phyloP scores from a whole-genome alignment of 1,284 basidiomycete species.

The Heimioporus retisporus region DNA sequence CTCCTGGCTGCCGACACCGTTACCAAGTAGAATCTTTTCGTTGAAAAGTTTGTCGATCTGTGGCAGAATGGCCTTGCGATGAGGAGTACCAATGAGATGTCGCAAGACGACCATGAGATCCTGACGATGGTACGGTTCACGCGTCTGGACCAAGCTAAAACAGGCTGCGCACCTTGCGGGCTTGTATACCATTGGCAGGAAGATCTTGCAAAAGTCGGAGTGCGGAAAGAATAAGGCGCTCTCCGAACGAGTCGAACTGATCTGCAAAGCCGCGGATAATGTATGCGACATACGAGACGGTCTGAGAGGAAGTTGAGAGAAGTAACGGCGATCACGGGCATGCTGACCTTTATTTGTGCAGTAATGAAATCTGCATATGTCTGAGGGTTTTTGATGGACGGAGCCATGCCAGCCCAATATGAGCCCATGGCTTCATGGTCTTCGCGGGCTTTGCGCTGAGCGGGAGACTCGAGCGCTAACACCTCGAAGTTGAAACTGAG shows the following conservation, averaged over 20 bases:
- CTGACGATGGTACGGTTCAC: slow-evolving; percentile 50
- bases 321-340: not conserved
- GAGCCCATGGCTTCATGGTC: slow-evolving; percentile 81
- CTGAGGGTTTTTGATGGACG: slow-evolving; percentile 79
- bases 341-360: slow-evolving; percentile 90
- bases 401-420: slow-evolving; percentile 90
- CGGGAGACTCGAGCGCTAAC: slow-evolving; percentile 85
- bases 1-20: slow-evolving; percentile 85
- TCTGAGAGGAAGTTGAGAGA: slow-evolving; percentile 55
- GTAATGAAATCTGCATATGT: slow-evolving; percentile 92
- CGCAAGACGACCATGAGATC: slow-evolving; percentile 96
- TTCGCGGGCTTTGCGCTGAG: slow-evolving; percentile 87
- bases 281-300: slow-evolving; percentile 95
- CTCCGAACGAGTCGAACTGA: slow-evolving; percentile 83
- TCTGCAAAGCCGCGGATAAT: slow-evolving; percentile 82
- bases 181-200: slow-evolving; percentile 87
- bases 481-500: slow-evolving; percentile 83
- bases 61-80: slow-evolving; percentile 85
- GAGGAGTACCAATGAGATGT: slow-evolving; percentile 88
- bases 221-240: slow-evolving; percentile 85
- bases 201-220: slow-evolving; percentile 95
- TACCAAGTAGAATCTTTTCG: slow-evolving; percentile 93
- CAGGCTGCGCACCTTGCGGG: slow-evolving; percentile 70
- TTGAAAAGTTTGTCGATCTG: slow-evolving; percentile 94
- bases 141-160: slow-evolving; percentile 7